Evolutionary conservation across 176 grass and related monocot genomes (phyloP).

Genomic region (Thalia dealbata): DNA sequence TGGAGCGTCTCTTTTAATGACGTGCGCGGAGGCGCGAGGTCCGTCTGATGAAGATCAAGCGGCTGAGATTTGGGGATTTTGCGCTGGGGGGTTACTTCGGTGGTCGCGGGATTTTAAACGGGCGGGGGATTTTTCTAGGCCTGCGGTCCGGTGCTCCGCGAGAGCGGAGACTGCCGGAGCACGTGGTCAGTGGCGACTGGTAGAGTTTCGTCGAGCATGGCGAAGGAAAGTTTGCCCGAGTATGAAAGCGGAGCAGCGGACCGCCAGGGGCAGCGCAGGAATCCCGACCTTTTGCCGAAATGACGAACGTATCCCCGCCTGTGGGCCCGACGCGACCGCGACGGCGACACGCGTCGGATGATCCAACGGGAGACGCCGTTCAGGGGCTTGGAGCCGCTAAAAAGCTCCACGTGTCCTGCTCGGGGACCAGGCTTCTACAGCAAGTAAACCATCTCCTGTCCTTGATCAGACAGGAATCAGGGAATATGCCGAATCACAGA

Average conservation of each 20-base stretch:
- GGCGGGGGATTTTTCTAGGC: background rate
- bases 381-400: background rate
- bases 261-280: background rate
- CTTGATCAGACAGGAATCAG: too few relatives aligned
- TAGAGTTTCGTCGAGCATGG: too few relatives aligned
- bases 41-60: slow-evolving; percentile 19
- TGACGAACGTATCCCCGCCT: background rate
- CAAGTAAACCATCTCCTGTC: too few relatives aligned
- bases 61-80: background rate
- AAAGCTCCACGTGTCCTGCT: too few relatives aligned
- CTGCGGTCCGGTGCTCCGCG: background rate
- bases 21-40: background rate
- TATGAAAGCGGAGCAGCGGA: background rate
- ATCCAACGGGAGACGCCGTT: background rate
- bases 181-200: background rate
- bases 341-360: background rate
- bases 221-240: too few relatives aligned
- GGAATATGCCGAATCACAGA: too few relatives aligned
- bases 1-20: background rate
- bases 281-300: background rate
- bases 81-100: background rate
- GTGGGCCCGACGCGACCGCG: background rate
- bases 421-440: too few relatives aligned
- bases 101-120: background rate
- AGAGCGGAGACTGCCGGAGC: background rate